phyloP scores from a whole-genome alignment of 495 filamentous ascomycete genomes.

The Aspergillus ellipticus region DNA sequence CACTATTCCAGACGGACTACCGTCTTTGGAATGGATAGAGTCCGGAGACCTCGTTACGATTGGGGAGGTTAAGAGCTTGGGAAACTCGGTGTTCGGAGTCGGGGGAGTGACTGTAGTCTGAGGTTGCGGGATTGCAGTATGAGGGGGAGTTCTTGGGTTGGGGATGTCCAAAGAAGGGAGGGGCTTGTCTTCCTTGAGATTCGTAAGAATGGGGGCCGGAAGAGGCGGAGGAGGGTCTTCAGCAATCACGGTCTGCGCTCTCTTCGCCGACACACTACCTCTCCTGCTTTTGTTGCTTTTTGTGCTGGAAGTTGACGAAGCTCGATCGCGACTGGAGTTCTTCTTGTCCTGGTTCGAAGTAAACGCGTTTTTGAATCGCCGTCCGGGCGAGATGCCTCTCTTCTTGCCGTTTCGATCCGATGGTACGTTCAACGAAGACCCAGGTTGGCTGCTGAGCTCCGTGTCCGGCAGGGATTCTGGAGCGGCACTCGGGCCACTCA shows the following conservation, averaged over 20 bases:
- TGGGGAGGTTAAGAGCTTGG: slow-evolving; percentile 23
- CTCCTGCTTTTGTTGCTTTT: slow-evolving; percentile 33
- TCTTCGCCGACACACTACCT: slow-evolving; percentile 40
- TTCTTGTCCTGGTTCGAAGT: slow-evolving; percentile 35
- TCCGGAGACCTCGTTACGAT: slow-evolving; percentile 35
- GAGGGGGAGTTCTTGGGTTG: slow-evolving; percentile 42
- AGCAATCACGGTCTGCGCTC: slow-evolving; percentile 21
- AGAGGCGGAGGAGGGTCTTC: slow-evolving; percentile 31
- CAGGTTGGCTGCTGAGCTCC: slow-evolving; percentile 19
- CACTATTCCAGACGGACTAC: slow-evolving; percentile 29
- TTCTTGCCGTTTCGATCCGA: slow-evolving; percentile 29
- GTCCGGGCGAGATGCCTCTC: slow-evolving; percentile 39
- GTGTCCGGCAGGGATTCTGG: slow-evolving; percentile 25
- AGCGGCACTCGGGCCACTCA: slow-evolving; percentile 28
- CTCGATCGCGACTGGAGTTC: slow-evolving; percentile 37
- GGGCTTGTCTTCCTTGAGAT: slow-evolving; percentile 28
- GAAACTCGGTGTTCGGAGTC: slow-evolving; percentile 35
- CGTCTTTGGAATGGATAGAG: slow-evolving; percentile 27
- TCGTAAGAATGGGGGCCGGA: slow-evolving; percentile 36
- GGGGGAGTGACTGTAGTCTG: slow-evolving; percentile 54
- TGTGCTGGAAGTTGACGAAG: slow-evolving; percentile 31
- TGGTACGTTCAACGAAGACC: slow-evolving; percentile 32
- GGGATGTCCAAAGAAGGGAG: slow-evolving; percentile 17
- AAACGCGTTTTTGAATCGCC: slow-evolving; percentile 47
- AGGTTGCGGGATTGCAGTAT: slow-evolving; percentile 39